A percentile compares a stretch with the other conserved stretches of the same genome.
Conservation (phyloP, 1,284 basidiomycete genomes). For the Malassezia dermatis region DNA sequence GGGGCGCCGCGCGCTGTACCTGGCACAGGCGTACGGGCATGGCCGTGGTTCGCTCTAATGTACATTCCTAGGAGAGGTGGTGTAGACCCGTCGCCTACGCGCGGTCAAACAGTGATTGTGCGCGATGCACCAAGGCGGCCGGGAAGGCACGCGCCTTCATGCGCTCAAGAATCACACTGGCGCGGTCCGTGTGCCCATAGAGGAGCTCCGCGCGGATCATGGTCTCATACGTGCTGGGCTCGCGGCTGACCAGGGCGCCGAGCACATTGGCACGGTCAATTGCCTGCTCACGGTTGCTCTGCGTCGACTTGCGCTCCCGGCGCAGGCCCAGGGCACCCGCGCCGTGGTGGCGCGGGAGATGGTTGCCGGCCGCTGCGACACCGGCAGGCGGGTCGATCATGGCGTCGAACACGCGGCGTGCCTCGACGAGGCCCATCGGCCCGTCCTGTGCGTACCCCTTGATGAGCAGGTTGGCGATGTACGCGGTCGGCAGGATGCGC, state of each 20-base stretch:
- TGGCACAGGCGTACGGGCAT: slow-evolving; percentile 12
- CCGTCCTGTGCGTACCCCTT: slow-evolving; percentile 62
- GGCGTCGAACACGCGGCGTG: slow-evolving; percentile 62
- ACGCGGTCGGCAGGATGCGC: slow-evolving; percentile 80
- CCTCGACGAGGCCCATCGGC: slow-evolving; percentile 51
- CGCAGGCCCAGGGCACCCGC: slow-evolving; percentile 48
- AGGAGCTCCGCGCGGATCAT: slow-evolving; percentile 89
- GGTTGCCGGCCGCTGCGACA: slow-evolving; percentile 78
- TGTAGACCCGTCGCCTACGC: neutral
- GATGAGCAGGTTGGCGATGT: slow-evolving; percentile 87
- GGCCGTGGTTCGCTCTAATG: slow-evolving; percentile 4
- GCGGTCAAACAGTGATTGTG: slow-evolving; percentile 25
- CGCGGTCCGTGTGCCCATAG: slow-evolving; percentile 62
- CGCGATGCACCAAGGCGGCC: slow-evolving; percentile 40
- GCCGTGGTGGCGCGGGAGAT: slow-evolving; percentile 53
- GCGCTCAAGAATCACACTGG: slow-evolving; percentile 62
- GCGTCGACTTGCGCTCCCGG: slow-evolving; percentile 43
- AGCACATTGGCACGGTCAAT: slow-evolving; percentile 10
- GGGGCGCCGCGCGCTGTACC: slow-evolving; percentile 19
- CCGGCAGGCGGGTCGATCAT: slow-evolving; percentile 76
- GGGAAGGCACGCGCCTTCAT: slow-evolving; percentile 59
- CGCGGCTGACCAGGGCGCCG: slow-evolving; percentile 67
- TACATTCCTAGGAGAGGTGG: neutral
- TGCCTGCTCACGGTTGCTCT: neutral
- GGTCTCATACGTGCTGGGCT: slow-evolving; percentile 77